These are phyloP conservation scores for Skeletonema potamos DNA, from an alignment of 108 stramenopile genomes.

Conservation along the genomic window DNA sequence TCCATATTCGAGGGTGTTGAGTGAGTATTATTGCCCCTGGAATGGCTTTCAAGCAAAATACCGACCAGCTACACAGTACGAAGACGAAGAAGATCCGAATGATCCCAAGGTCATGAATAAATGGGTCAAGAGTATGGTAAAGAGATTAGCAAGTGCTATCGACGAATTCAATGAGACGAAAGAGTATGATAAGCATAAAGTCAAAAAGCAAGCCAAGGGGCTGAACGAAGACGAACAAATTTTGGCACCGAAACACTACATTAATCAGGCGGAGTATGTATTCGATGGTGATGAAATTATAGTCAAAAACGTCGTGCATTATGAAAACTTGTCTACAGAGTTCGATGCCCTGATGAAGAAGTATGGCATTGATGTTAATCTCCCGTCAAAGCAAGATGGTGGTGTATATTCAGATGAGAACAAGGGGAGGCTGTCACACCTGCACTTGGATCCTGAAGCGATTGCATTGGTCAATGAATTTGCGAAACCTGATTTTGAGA, in stretches of 20 bases:
- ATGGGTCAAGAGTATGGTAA: conserved; percentile 17
- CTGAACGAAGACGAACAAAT: conserved; percentile 15
- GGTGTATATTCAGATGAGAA: conserved; percentile 2
- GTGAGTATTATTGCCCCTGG: conserved; percentile 53
- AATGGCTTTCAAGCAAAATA: conserved; percentile 12
- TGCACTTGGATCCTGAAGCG: conserved; percentile 8
- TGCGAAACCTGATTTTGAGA: conserved; percentile 14
- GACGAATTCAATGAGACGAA: neutral
- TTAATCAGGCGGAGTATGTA: conserved; percentile 18
- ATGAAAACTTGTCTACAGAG: conserved; percentile 39
- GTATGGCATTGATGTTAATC: conserved; percentile 11
- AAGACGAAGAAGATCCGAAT: conserved; percentile 2
- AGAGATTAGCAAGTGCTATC: neutral
- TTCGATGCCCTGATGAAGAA: conserved; percentile 43
- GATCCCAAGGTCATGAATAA: conserved; percentile 14
- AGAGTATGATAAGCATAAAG: neutral
- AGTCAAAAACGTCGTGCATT: conserved; percentile 29
- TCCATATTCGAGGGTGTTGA: conserved; percentile 52
- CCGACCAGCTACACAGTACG: neutral
- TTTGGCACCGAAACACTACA: conserved; percentile 14
- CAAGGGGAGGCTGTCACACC: conserved; percentile 4
- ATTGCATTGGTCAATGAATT: conserved; percentile 9
- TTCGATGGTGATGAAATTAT: conserved; percentile 8
- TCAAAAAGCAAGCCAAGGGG: neutral
- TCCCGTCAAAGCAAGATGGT: conserved; percentile 12